Conservation (phyloP, 2,329 filamentous ascomycete genomes). For the Trichoderma sp. region DNA sequence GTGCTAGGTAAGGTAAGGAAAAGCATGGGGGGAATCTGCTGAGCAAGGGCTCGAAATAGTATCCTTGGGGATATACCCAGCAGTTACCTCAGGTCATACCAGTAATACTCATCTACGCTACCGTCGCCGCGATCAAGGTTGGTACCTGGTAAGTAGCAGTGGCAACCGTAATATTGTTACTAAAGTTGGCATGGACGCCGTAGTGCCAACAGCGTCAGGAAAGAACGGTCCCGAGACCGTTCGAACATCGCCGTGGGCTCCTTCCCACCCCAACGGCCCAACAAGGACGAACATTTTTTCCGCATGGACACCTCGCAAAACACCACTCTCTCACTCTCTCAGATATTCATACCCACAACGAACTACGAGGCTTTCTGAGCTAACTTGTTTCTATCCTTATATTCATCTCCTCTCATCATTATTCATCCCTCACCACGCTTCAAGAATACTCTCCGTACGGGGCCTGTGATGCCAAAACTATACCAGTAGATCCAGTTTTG, state of each 20-base stretch:
- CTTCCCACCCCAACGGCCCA: neutral
- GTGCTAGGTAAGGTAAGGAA: neutral
- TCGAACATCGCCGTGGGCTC: neutral
- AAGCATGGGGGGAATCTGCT: neutral
- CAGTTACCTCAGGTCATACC: neutral
- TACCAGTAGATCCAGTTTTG: neutral
- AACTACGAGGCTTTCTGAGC: neutral
- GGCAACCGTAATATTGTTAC: neutral
- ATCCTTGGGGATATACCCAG: neutral
- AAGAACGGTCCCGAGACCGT: neutral
- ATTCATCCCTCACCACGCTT: neutral
- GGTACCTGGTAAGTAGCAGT: neutral
- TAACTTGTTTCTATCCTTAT: neutral
- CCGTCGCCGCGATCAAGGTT: neutral
- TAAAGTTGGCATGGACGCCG: conserved; percentile 8
- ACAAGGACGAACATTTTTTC: neutral
- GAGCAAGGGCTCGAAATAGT: neutral
- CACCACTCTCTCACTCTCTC: neutral
- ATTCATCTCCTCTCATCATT: neutral
- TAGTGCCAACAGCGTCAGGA: conserved; percentile 3
- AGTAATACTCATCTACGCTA: neutral
- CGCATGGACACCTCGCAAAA: neutral
- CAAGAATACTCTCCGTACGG: neutral
- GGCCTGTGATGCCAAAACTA: neutral
- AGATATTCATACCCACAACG: neutral